Conservation (phyloP, 306 rosid species). For the Acacia acuminata region DNA sequence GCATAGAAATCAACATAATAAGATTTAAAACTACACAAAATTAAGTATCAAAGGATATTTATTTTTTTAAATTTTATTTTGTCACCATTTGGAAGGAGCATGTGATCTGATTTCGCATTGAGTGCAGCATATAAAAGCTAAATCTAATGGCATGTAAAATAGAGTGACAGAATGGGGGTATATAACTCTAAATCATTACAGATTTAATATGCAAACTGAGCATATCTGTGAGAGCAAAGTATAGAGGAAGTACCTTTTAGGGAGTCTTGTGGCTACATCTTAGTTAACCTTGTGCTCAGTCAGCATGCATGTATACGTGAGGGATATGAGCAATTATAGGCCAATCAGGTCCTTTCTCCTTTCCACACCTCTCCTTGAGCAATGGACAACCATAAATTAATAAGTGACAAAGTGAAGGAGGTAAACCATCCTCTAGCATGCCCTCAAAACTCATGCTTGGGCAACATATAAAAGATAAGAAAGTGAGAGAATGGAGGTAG, state of each 20-base stretch:
- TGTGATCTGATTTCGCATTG: too few species aligned
- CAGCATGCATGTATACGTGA: neutral
- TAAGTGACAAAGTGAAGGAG: neutral
- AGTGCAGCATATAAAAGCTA: too few species aligned
- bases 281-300: too few species aligned
- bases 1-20: neutral
- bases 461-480: accelerated
- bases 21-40: too few species aligned
- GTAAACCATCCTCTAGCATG: neutral
- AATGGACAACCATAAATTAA: neutral
- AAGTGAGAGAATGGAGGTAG: neutral
- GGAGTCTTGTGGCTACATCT: neutral
- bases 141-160: too few species aligned
- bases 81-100: too few species aligned
- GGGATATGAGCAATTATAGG: neutral
- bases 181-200: too few species aligned
- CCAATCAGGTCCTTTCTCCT: neutral
- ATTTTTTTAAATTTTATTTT: too few species aligned
- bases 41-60: too few species aligned
- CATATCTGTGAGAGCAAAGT: neutral
- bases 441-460: neutral
- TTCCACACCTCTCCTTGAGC: neutral
- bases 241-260: neutral
- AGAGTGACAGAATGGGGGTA: too few species aligned
- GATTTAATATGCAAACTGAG: too few species aligned